Base-by-base conservation (phyloP, 164 flowering plant genomes). In the Magnolia officinalis region DNA sequence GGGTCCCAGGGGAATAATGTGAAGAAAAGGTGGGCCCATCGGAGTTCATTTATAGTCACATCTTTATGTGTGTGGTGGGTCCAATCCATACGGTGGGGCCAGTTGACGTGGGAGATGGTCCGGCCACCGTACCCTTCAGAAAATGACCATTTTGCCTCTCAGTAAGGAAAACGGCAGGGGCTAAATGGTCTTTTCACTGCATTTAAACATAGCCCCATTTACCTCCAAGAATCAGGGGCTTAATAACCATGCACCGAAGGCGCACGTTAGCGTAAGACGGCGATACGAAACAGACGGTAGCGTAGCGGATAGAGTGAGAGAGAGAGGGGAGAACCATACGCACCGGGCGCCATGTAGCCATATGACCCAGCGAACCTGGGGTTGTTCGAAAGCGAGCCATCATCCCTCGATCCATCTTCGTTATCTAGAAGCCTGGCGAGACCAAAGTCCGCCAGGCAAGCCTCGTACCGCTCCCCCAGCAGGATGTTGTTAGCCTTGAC, bases 311-410 rank as follows among this genome's bases (percentile, higher is more conserved):
- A 2, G 45, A 37, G 6, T 37, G 45, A 37, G 45, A 7, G n/a
- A 70, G 19, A 13, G 26, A 7, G 16, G 23, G 52, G 31, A 67
- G 16, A 8, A 2, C 7, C 45, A n/a, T 4, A 31, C 11, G 65
- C 88, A 94, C 98, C 99, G 21, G 99, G 99, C 81, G 99, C 99
- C 89, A 96, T 96, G 85, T 96, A 96, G 45, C 99, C 99, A 70
- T 92, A 94, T 58, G 98, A 94, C n/a, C 98, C 99, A 29, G 98
- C 98, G 45, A 96, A 84, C 3, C 85, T 88, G 75, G 95, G 97
- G 65, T 75, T 75, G 51, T 75, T 75, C 29, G 72, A 58, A 21
- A 75, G 85, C 86, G 64, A 76, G 68, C 63, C 82, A 45, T 69
- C 74, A 73, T 85, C 84, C 0, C 81, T 75, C 10, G 50, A 50